These are phyloP conservation scores for Senna tora DNA, from an alignment of 306 rosid genomes.

Conservation along the genomic window DNA sequence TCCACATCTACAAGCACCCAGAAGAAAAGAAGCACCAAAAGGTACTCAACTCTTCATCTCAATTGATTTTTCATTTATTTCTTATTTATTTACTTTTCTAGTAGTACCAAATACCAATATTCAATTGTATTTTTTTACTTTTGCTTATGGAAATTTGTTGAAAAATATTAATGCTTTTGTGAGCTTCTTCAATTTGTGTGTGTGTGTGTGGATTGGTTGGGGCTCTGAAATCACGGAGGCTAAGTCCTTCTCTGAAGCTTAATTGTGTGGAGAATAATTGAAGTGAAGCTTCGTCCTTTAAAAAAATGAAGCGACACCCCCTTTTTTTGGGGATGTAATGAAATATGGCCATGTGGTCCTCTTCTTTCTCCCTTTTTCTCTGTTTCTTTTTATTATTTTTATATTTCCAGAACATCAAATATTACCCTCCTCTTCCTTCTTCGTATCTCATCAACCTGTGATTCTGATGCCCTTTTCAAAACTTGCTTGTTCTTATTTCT, in stretches of 20 bases:
- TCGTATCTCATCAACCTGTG: background rate
- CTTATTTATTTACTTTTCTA: too few relatives aligned
- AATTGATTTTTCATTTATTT: background rate
- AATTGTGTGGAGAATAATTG: constrained; percentile 66
- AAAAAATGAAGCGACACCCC: constrained; percentile 48
- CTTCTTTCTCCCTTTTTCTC: constrained; percentile 37
- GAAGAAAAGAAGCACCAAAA: constrained; percentile 16
- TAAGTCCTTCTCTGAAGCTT: constrained; percentile 38
- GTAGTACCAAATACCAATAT: too few relatives aligned
- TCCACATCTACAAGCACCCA: constrained; percentile 4
- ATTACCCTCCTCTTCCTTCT: constrained; percentile 23
- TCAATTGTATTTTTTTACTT: too few relatives aligned
- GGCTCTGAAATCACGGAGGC: constrained; percentile 64
- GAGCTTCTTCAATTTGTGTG: background rate
- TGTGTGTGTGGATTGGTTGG: background rate
- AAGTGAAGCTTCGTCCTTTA: constrained; percentile 45
- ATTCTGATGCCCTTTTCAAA: background rate
- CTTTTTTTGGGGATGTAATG: constrained; percentile 55
- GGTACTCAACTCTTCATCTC: constrained; percentile 45
- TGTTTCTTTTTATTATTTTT: background rate
- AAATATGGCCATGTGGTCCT: constrained; percentile 45
- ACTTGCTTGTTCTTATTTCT: background rate
- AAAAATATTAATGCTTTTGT: background rate
- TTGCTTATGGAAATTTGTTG: too few relatives aligned
- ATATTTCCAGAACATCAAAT: constrained; percentile 24